A percentile compares a stretch with the other conserved stretches of the same genome.
These are phyloP conservation scores for Ophiostoma angusticollis DNA, from an alignment of 2,329 filamentous ascomycete species.

Conservation along the genomic window DNA sequence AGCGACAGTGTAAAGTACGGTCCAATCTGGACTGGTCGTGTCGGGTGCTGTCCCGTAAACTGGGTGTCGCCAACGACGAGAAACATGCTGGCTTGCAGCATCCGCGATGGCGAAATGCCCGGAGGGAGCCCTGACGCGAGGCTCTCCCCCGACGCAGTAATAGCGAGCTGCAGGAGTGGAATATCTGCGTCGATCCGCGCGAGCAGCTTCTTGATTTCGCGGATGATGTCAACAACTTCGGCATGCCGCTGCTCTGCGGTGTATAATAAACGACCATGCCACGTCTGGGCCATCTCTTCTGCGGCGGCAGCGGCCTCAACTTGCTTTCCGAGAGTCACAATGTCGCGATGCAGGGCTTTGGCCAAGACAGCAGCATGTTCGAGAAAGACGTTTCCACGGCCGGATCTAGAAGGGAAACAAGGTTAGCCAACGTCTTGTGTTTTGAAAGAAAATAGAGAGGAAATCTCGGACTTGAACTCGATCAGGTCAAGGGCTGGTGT, in stretches of 20 bases:
- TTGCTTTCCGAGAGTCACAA: constrained; percentile 64
- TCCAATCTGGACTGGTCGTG: constrained; percentile 63
- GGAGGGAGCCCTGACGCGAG: constrained; percentile 67
- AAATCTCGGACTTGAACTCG: constrained; percentile 57
- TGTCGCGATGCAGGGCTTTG: constrained; percentile 70
- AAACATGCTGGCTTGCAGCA: constrained; percentile 87
- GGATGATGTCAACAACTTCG: constrained; percentile 57
- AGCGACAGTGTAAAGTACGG: constrained; percentile 76
- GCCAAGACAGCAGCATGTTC: constrained; percentile 77
- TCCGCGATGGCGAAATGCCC: constrained; percentile 75
- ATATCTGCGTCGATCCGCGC: constrained; percentile 79
- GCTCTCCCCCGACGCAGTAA: constrained; percentile 83
- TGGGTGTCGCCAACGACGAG: constrained; percentile 77
- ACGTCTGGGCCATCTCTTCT: constrained; percentile 38
- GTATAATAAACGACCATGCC: constrained; percentile 21
- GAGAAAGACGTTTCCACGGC: constrained; percentile 45
- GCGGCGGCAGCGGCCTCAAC: constrained; percentile 56
- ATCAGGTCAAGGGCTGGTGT: constrained; percentile 87
- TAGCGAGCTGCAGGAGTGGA: constrained; percentile 82
- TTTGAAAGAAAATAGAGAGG: neutral
- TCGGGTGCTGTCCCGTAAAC: constrained; percentile 54
- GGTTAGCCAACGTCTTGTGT: too few species aligned
- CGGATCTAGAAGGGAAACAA: constrained; percentile 24
- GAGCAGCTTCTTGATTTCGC: constrained; percentile 63
- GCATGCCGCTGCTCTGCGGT: constrained; percentile 40